phyloP scores from a whole-genome alignment of 805 yeast species.

The Vanderwaltozyma yarrowii region DNA sequence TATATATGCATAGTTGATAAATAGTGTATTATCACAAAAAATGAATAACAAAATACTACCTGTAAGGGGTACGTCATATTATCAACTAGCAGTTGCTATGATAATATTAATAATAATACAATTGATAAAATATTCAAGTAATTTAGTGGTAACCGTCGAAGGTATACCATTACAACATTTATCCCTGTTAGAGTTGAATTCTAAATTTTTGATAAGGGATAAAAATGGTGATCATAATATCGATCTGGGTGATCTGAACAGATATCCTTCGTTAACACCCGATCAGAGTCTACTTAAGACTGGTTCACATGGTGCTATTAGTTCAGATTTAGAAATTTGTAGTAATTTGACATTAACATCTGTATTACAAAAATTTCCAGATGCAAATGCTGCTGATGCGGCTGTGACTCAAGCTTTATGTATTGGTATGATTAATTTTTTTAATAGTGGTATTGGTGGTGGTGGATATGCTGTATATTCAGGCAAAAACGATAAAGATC shows the following conservation, averaged over 20 bases:
- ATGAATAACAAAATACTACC: no score
- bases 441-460: conserved; percentile 87
- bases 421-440: conserved; percentile 73
- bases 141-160: background rate
- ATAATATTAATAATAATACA: no score
- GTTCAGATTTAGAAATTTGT: conserved; percentile 31
- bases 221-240: conserved; percentile 24
- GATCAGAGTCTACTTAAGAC: conserved; percentile 14
- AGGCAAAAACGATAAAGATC: conserved; percentile 32
- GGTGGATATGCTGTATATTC: conserved; percentile 60
- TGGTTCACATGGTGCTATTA: conserved; percentile 26
- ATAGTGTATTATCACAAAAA: no score
- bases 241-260: conserved; percentile 30
- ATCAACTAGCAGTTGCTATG: no score
- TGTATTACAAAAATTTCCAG: conserved; percentile 23
- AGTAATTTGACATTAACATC: conserved; percentile 19
- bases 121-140: no score
- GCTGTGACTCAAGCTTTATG: conserved; percentile 83
- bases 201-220: background rate
- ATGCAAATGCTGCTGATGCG: conserved; percentile 88
- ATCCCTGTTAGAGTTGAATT: background rate
- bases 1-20: no score
- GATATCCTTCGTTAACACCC: conserved; percentile 31
- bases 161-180: background rate
- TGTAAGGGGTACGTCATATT: no score